phyloP scores from a whole-genome alignment of 2,329 filamentous ascomycete genomes.

The Calonectria fujianensis region DNA sequence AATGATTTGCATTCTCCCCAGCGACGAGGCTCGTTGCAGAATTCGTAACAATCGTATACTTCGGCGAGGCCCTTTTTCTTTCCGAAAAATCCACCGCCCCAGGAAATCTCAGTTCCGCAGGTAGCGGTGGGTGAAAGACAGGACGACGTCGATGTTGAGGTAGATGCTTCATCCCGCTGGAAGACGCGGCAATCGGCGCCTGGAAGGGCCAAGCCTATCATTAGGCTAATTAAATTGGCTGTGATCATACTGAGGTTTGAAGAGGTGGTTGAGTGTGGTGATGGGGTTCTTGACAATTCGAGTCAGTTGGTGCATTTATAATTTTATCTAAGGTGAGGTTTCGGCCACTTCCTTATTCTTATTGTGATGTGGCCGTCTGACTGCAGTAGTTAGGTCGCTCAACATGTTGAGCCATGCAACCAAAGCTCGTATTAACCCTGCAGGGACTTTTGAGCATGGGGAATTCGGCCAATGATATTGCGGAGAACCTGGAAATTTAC shows the following conservation, averaged over 20 bases:
- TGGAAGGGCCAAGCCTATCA: conserved; percentile 2
- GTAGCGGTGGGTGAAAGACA: conserved; percentile 1
- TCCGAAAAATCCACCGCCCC: conserved; percentile 15
- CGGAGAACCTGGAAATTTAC: neutral
- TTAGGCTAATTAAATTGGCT: neutral
- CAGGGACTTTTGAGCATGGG: neutral
- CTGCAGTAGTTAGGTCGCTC: neutral
- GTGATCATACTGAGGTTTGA: neutral
- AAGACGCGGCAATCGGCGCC: neutral
- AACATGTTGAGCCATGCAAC: neutral
- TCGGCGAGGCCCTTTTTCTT: neutral
- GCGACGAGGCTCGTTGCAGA: conserved; percentile 4
- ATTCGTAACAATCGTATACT: conserved; percentile 3
- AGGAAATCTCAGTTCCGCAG: conserved; percentile 18
- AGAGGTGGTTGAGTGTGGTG: neutral
- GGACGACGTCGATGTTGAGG: conserved; percentile 1
- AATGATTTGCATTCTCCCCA: conserved; percentile 25
- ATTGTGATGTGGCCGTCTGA: neutral
- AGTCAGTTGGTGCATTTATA: neutral
- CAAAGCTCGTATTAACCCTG: neutral
- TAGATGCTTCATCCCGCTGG: neutral
- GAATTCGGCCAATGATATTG: neutral
- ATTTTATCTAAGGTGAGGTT: neutral
- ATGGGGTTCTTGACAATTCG: neutral
- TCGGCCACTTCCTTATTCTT: neutral